These are phyloP conservation scores for Geranium brycei DNA, from an alignment of 345 rosid genomes.

Conservation along the genomic window DNA sequence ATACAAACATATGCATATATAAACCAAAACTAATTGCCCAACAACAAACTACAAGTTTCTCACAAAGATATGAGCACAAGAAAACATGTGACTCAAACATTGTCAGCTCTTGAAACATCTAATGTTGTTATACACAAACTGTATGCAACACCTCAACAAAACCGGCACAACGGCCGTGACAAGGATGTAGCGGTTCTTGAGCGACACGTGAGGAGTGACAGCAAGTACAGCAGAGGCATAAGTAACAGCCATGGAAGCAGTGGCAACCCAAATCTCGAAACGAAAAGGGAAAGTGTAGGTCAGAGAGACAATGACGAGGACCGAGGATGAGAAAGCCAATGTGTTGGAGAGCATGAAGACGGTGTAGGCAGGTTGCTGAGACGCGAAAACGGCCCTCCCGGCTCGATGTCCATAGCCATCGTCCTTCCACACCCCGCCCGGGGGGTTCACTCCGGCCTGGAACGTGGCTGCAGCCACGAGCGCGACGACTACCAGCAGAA, in stretches of 20 bases:
- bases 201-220: too few relatives aligned
- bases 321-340: conserved; percentile 10
- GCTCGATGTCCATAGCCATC: neutral
- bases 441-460: conserved; percentile 14
- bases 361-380: conserved; percentile 9
- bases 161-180: too few relatives aligned
- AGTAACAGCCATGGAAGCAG: conserved; percentile 12
- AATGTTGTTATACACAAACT: too few relatives aligned
- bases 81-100: too few relatives aligned
- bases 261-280: conserved; percentile 12
- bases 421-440: conserved; percentile 22
- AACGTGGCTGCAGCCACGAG: conserved; percentile 13
- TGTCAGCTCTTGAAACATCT: too few relatives aligned
- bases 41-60: too few relatives aligned
- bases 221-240: conserved; percentile 10
- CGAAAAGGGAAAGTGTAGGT: conserved; percentile 16
- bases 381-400: conserved; percentile 7
- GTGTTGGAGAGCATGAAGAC: conserved; percentile 19
- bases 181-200: too few relatives aligned
- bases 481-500: conserved; percentile 7
- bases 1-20: too few relatives aligned
- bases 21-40: too few relatives aligned
- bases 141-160: too few relatives aligned
- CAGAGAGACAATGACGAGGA: conserved; percentile 9
- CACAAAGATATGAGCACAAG: too few relatives aligned